These are phyloP conservation scores for Fusarium redolens DNA, from an alignment of 2,329 filamentous ascomycete genomes.

Conservation along the genomic window DNA sequence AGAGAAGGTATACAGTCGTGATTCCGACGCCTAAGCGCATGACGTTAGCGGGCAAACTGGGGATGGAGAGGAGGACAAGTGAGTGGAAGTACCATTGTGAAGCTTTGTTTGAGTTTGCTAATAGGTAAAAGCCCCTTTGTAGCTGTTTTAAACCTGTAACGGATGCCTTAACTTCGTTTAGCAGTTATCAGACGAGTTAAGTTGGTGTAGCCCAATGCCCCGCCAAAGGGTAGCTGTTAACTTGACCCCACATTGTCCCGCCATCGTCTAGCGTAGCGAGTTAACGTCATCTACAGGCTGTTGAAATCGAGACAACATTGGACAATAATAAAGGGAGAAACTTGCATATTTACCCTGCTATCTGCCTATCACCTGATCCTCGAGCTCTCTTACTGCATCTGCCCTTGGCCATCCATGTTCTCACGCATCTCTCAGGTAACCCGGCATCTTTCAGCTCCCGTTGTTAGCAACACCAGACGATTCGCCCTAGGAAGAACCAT, in stretches of 20 bases:
- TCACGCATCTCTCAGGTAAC: slow-evolving; percentile 78
- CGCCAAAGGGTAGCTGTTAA: slow-evolving; percentile 23
- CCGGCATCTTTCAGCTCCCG: slow-evolving; percentile 68
- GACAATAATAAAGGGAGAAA: slow-evolving; percentile 8
- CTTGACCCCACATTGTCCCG: slow-evolving; percentile 27
- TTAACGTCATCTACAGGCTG: slow-evolving; percentile 34
- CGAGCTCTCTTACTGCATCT: slow-evolving; percentile 5
- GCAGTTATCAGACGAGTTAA: slow-evolving; percentile 26
- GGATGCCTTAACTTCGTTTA: neutral
- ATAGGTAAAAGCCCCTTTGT: neutral
- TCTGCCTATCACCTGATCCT: neutral
- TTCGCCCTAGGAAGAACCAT: slow-evolving; percentile 54
- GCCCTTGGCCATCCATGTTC: slow-evolving; percentile 69
- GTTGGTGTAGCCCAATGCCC: slow-evolving; percentile 25
- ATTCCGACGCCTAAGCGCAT: slow-evolving; percentile 71
- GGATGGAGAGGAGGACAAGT: neutral
- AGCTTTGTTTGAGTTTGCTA: neutral
- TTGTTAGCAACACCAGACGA: slow-evolving; percentile 50
- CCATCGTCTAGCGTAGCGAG: slow-evolving; percentile 18
- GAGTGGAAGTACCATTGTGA: slow-evolving; percentile 31
- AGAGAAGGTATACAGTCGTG: slow-evolving; percentile 92
- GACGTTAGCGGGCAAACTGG: slow-evolving; percentile 22
- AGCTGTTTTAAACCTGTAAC: slow-evolving; percentile 10
- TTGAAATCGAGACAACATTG: slow-evolving; percentile 16
- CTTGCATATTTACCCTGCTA: slow-evolving; percentile 3